These are phyloP conservation scores for Lizonia empirigonia DNA, from an alignment of 2,329 filamentous ascomycete genomes.

Conservation along the genomic window DNA sequence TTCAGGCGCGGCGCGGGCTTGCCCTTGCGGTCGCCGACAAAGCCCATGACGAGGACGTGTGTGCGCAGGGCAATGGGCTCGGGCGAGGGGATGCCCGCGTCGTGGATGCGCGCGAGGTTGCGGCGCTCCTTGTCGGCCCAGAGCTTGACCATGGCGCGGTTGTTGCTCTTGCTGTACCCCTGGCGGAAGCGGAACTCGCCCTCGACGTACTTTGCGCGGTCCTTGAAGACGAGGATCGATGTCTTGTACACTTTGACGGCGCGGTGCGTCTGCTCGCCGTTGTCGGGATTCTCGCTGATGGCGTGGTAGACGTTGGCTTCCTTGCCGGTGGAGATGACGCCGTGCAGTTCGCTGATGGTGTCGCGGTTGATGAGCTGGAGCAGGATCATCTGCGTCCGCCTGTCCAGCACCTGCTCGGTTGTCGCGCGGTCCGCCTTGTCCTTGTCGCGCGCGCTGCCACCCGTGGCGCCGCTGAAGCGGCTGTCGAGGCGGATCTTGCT, in stretches of 20 bases:
- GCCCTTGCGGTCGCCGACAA: conserved; percentile 85
- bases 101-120: conserved; percentile 83
- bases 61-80: conserved; percentile 87
- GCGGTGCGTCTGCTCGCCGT: conserved; percentile 64
- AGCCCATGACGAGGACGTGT: conserved; percentile 95
- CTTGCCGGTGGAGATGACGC: conserved; percentile 94
- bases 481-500: conserved; percentile 80
- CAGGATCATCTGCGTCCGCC: conserved; percentile 91
- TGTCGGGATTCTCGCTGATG: conserved; percentile 64
- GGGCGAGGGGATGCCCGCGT: conserved; percentile 85
- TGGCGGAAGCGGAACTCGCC: conserved; percentile 91
- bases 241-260: conserved; percentile 99
- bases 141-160: conserved; percentile 94
- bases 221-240: conserved; percentile 95
- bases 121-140: conserved; percentile 99
- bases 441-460: conserved; percentile 60
- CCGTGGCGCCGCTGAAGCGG: conserved; percentile 59
- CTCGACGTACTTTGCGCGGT: conserved; percentile 92
- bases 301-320: conserved; percentile 98
- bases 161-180: conserved; percentile 93
- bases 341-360: conserved; percentile 88
- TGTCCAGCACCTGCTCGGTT: conserved; percentile 91
- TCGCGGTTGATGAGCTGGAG: conserved; percentile 95
- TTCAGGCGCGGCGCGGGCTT: conserved; percentile 87
- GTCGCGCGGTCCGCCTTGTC: conserved; percentile 95